These are phyloP conservation scores for Pseudocercospora macadamiae DNA, from an alignment of 2,329 filamentous ascomycete genomes.

Conservation along the genomic window DNA sequence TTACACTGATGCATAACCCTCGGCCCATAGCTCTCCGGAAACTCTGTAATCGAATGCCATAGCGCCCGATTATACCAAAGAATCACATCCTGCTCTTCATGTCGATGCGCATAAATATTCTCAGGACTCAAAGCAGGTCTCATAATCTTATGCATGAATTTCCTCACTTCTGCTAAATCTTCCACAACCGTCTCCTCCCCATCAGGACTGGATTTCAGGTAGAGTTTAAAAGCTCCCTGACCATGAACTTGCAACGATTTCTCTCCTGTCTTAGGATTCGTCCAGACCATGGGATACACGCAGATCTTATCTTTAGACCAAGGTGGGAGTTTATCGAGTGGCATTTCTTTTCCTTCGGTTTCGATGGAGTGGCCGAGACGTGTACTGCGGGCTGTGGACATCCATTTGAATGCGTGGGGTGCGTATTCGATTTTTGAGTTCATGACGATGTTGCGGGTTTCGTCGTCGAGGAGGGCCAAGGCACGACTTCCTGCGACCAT, in stretches of 20 bases:
- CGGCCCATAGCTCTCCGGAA: slow-evolving; percentile 18
- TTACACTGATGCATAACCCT: slow-evolving; percentile 22
- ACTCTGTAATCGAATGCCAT: slow-evolving; percentile 21
- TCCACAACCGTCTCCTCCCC: slow-evolving; percentile 13
- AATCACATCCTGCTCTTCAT: slow-evolving; percentile 20
- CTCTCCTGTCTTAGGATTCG: slow-evolving; percentile 15
- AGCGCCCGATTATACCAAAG: slow-evolving; percentile 21
- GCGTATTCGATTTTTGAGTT: slow-evolving; percentile 19
- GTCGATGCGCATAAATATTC: slow-evolving; percentile 20
- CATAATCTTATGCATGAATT: slow-evolving; percentile 23
- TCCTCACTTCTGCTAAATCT: slow-evolving; percentile 15
- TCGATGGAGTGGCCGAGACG: slow-evolving; percentile 18
- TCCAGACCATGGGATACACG: slow-evolving; percentile 22
- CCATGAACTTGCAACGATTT: slow-evolving; percentile 21
- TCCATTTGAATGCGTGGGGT: slow-evolving; percentile 20
- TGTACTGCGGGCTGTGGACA: slow-evolving; percentile 20
- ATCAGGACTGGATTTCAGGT: slow-evolving; percentile 13
- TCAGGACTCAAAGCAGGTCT: slow-evolving; percentile 13
- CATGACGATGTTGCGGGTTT: slow-evolving; percentile 14
- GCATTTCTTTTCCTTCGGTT: slow-evolving; percentile 19
- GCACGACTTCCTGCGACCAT: slow-evolving; percentile 19
- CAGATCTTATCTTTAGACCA: slow-evolving; percentile 18
- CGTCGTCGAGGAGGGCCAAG: slow-evolving; percentile 14
- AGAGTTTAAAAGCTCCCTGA: slow-evolving; percentile 18
- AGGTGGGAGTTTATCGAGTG: slow-evolving; percentile 13